phyloP scores from a whole-genome alignment of 805 yeast genomes.

The Zygotorulaspora sp. region DNA sequence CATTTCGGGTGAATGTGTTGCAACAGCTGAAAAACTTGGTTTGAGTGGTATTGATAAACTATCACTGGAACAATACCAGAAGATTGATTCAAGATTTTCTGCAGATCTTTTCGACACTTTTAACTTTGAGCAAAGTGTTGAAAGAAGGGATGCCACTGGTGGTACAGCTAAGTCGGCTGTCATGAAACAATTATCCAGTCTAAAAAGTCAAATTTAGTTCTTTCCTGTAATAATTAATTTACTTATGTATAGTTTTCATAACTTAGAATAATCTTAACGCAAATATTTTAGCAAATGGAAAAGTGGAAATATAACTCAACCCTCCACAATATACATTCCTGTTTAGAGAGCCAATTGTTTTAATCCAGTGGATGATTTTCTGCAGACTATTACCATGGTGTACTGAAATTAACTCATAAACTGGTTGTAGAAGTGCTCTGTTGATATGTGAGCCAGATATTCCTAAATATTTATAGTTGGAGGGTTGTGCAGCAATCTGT shows the following conservation, averaged over 20 bases:
- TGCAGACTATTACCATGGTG: slow-evolving; percentile 22
- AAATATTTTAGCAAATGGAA: slow-evolving; percentile 6
- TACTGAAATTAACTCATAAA: slow-evolving; percentile 26
- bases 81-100: slow-evolving; percentile 74
- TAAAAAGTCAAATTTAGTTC: slow-evolving; percentile 29
- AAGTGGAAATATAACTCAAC: slow-evolving; percentile 18
- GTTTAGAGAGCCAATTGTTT: slow-evolving; percentile 15
- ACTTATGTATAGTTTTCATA: background rate
- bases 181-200: slow-evolving; percentile 55
- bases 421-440: slow-evolving; percentile 23
- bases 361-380: slow-evolving; percentile 10
- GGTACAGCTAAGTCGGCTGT: slow-evolving; percentile 95
- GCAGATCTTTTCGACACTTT: slow-evolving; percentile 81
- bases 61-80: slow-evolving; percentile 68
- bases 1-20: slow-evolving; percentile 96
- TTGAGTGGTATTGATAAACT: slow-evolving; percentile 84
- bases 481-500: slow-evolving; percentile 32
- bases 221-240: background rate
- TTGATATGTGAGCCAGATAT: slow-evolving; percentile 26
- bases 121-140: slow-evolving; percentile 89
- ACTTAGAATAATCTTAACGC: slow-evolving; percentile 1
- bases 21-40: slow-evolving; percentile 73
- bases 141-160: slow-evolving; percentile 93
- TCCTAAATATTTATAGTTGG: slow-evolving; percentile 31
- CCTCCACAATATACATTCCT: slow-evolving; percentile 21